Evolutionary conservation across 352 stramenopile species (phyloP), one percentile per base, ranked within the genome.

Genomic region (Phytophthora tubulina): DNA sequence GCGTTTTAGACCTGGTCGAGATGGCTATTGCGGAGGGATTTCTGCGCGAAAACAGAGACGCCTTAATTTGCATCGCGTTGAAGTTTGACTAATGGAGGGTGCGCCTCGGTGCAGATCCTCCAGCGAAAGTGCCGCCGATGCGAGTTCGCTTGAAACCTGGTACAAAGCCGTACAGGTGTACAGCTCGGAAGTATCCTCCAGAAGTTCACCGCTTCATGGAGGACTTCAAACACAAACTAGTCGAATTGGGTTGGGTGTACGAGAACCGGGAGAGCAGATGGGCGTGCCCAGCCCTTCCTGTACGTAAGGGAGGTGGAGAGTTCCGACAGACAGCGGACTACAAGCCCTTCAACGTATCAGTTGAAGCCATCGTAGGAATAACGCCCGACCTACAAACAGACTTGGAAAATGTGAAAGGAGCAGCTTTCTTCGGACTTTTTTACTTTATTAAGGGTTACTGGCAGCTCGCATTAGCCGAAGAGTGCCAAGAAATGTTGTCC

Each of bases 231-330:
- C 38, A 42, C 11, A 17, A 74, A 45, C 49, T 82, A 3, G 70
- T 77, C 8, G 0, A 48, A 11, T 41, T 75, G 8, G 66, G 75
- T 2, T 81, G 70, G 75, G 67, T 74, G 2, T 76, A 76, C 17
- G 51, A 65, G 8, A 81, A 81, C 31, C 33, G 32, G 3, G 50
- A 44, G 17, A 71, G 49, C 45, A 13, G 70, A 31, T 73, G 75
- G 69, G 57, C 51, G 4, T 75, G 67, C 30, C 67, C 70, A 6
- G 70, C 48, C 6, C 41, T 63, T 31, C 41, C 55, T 7, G 31
- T 63, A 14, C 31, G 49, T 3, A 38, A 53, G 52, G 30, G 55
- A 21, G 17, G 17, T 21, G 36, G 17, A 9, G 36, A 59, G 17
- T 56, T 42, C 32, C 13, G 42, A 48, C 42, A 48, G 42, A 48